phyloP scores from a whole-genome alignment of 2,329 filamentous ascomycete genomes.

The Paradendryphiella salina region DNA sequence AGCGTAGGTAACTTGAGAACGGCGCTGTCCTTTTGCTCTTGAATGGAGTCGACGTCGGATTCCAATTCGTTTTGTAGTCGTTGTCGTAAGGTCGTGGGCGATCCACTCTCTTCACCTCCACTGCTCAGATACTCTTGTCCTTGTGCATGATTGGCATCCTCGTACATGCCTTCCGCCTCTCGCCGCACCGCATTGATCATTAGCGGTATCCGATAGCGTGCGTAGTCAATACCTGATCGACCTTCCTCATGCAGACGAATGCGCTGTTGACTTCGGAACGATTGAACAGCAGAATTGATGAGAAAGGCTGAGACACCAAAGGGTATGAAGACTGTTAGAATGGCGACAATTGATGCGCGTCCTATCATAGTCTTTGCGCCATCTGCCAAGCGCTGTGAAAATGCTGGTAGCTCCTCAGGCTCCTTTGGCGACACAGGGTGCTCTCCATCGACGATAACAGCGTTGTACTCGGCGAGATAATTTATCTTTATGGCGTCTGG shows the following conservation, averaged over 20 bases:
- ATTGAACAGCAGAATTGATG: conserved; percentile 76
- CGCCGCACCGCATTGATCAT: conserved; percentile 70
- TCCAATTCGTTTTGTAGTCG: conserved; percentile 18
- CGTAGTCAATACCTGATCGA: conserved; percentile 66
- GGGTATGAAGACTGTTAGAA: conserved; percentile 72
- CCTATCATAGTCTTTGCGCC: conserved; percentile 50
- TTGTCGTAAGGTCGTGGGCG: conserved; percentile 22
- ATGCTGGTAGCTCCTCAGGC: conserved; percentile 37
- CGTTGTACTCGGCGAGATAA: conserved; percentile 72
- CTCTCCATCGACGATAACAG: conserved; percentile 72
- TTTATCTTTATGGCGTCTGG: conserved; percentile 69
- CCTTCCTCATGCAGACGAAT: conserved; percentile 77
- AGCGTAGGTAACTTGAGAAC: conserved; percentile 66
- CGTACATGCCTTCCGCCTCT: conserved; percentile 76
- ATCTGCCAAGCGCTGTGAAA: conserved; percentile 43
- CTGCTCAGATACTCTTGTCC: conserved; percentile 70
- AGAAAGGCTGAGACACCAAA: conserved; percentile 73
- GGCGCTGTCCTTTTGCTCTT: conserved; percentile 35
- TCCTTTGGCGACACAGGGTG: conserved; percentile 61
- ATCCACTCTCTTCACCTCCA: conserved; percentile 52
- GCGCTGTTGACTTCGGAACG: conserved; percentile 70
- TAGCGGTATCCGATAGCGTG: conserved; percentile 74
- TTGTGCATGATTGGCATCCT: conserved; percentile 70
- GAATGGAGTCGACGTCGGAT: conserved; percentile 33
- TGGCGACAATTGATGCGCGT: conserved; percentile 64